These are phyloP conservation scores for Pisolithus sp. DNA, from an alignment of 768 basidiomycete species.

Conservation along the genomic window DNA sequence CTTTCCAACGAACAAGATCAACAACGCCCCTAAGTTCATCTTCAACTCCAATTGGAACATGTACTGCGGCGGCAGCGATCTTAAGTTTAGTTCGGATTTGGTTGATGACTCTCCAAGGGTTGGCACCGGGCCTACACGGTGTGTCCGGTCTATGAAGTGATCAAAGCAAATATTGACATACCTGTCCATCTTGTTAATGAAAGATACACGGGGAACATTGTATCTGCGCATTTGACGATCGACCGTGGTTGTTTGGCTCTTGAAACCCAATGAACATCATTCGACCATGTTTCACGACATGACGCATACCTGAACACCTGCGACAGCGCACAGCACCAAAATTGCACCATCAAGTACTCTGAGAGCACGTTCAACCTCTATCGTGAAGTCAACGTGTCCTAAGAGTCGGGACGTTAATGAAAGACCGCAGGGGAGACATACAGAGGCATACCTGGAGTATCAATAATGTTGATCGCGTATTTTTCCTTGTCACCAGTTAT, in stretches of 20 bases:
- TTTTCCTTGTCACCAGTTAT: conserved; percentile 62
- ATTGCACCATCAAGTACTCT: conserved; percentile 96
- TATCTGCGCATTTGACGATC: conserved; percentile 99
- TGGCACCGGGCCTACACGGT: conserved; percentile 76
- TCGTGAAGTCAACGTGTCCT: conserved; percentile 99
- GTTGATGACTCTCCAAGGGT: conserved; percentile 90
- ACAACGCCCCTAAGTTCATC: conserved; percentile 86
- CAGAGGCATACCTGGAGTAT: conserved; percentile 71
- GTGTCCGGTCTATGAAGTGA: background rate
- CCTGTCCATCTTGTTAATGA: conserved; percentile 99
- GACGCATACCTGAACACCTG: conserved; percentile 77
- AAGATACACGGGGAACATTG: conserved; percentile 90
- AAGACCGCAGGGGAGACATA: background rate
- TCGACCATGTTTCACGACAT: background rate
- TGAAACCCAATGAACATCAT: conserved; percentile 1
- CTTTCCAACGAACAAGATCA: conserved; percentile 90
- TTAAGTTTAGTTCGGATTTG: conserved; percentile 90
- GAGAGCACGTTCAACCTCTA: conserved; percentile 95
- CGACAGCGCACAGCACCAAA: conserved; percentile 92
- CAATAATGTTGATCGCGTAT: conserved; percentile 96
- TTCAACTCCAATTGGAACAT: conserved; percentile 90
- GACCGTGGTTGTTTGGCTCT: conserved; percentile 98
- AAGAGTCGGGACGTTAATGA: conserved; percentile 1
- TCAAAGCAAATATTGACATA: conserved; percentile 21
- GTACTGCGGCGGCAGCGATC: conserved; percentile 90